These are phyloP conservation scores for Thermothielavioides terrestris DNA, from an alignment of 495 filamentous ascomycete species.

Conservation along the genomic window DNA sequence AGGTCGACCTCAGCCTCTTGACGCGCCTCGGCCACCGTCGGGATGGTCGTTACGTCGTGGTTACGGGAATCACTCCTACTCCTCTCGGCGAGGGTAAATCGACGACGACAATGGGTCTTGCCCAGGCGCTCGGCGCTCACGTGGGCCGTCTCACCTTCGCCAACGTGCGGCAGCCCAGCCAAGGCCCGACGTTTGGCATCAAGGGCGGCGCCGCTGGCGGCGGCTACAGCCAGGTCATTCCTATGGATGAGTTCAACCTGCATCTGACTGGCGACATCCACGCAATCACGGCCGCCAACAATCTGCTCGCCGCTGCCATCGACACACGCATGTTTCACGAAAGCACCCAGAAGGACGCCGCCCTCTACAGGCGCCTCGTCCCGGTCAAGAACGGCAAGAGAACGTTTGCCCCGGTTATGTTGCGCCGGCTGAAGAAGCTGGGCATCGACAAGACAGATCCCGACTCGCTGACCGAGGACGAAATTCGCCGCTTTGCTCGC, in stretches of 20 bases:
- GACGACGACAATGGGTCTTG: slow-evolving; percentile 93
- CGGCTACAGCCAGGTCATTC: slow-evolving; percentile 97
- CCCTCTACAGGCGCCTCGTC: slow-evolving; percentile 82
- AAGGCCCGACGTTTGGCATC: slow-evolving; percentile 97
- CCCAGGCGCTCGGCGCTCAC: slow-evolving; percentile 88
- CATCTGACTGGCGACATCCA: slow-evolving; percentile 98
- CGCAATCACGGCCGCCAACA: slow-evolving; percentile 94
- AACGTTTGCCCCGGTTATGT: slow-evolving; percentile 80
- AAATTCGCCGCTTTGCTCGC: slow-evolving; percentile 77
- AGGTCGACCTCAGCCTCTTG: slow-evolving; percentile 74
- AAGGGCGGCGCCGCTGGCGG: slow-evolving; percentile 96
- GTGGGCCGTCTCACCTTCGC: slow-evolving; percentile 82
- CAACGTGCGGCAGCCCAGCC: slow-evolving; percentile 93
- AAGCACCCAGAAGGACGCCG: slow-evolving; percentile 80
- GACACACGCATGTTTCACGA: slow-evolving; percentile 99
- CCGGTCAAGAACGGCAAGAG: slow-evolving; percentile 84
- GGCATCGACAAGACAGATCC: slow-evolving; percentile 94
- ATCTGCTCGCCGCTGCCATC: slow-evolving; percentile 94
- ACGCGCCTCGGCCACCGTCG: slow-evolving; percentile 77
- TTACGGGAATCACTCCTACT: slow-evolving; percentile 93
- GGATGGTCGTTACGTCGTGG: slow-evolving; percentile 83
- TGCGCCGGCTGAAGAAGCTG: slow-evolving; percentile 84
- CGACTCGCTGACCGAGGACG: slow-evolving; percentile 79
- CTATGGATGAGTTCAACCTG: slow-evolving; percentile 99
- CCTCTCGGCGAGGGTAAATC: slow-evolving; percentile 98